These are phyloP conservation scores for Penicillium verrucosum DNA, from an alignment of 2,329 filamentous ascomycete species.

Conservation along the genomic window DNA sequence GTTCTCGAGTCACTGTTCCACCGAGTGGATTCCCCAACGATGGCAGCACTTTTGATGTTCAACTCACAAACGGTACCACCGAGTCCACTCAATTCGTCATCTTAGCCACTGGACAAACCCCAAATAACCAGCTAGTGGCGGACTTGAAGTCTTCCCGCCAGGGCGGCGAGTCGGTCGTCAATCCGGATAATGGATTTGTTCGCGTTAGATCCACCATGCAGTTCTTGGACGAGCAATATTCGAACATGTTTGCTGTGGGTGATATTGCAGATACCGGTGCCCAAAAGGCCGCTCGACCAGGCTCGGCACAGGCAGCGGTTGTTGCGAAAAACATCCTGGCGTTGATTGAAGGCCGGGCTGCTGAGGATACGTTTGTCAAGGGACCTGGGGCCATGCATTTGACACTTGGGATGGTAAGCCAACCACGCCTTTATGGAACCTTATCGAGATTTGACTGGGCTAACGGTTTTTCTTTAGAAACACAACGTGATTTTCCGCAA, in stretches of 20 bases:
- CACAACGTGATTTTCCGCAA: slow-evolving; percentile 40
- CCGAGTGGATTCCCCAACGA: slow-evolving; percentile 26
- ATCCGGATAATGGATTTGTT: slow-evolving; percentile 35
- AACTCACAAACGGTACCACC: slow-evolving; percentile 31
- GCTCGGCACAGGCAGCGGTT: slow-evolving; percentile 30
- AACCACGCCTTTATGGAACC: not conserved
- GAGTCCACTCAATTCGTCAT: slow-evolving; percentile 43
- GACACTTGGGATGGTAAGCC: slow-evolving; percentile 34
- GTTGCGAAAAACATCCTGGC: slow-evolving; percentile 35
- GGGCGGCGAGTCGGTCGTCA: slow-evolving; percentile 24
- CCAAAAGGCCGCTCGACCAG: slow-evolving; percentile 36
- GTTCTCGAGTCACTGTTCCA: slow-evolving; percentile 30
- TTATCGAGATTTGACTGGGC: not conserved
- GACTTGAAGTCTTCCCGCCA: slow-evolving; percentile 27
- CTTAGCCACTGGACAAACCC: slow-evolving; percentile 48
- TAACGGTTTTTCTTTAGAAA: slow-evolving; percentile 25
- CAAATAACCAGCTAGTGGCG: slow-evolving; percentile 43
- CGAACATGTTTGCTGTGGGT: slow-evolving; percentile 35
- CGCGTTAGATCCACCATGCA: slow-evolving; percentile 35
- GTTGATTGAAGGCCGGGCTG: slow-evolving; percentile 29
- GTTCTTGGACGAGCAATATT: slow-evolving; percentile 30
- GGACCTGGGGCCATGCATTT: slow-evolving; percentile 35
- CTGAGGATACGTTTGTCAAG: slow-evolving; percentile 26
- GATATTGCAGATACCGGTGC: slow-evolving; percentile 38
- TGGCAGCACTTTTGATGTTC: slow-evolving; percentile 25